Evolutionary conservation across 163 green algal species (phyloP), one percentile per base, ranked within the genome.

Genomic region (Chlamydomonas reinhardtii): DNA sequence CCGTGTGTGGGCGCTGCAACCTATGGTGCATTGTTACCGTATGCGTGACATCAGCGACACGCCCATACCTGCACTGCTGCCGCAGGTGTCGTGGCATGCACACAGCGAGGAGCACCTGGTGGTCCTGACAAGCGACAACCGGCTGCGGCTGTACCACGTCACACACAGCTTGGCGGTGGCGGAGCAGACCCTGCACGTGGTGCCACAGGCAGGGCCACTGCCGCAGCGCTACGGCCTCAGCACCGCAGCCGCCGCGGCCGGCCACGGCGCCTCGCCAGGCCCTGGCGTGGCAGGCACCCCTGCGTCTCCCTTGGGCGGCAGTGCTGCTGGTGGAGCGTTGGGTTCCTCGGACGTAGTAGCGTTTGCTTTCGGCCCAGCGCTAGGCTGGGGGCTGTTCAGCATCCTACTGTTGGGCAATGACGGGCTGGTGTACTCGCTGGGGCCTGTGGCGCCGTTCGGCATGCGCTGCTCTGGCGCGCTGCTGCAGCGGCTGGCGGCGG

Each of bases 101-200:
- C 73, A 89, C 76, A 92, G 89, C 82, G 70, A 84, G 61, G 75
- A 65, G 31, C 91, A 94, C 77, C 80, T 94, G 79, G 77, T 86
- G 19, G 35, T 87, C 16, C 87, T 94, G 2, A 88, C 83, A 25
- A 91, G 85, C 2, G 91, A 94, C 90, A 91, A 86, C 78, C 73
- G 85, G 35, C 85, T 89, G 76, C 85, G 89, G 27, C 82, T 94
- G 12, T 94, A 94, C 75, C 66, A 76, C 74, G 78, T 88, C 29
- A 87, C 82, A 0, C 48, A 75, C 27, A 80, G 74, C 43, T 83
- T 92, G 9, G 74, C 43, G 22, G 82, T 87, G 31, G 87, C 91
- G 56, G 91, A 94, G 85, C 91, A 94, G 65, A 93, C 89, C 11
- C 89, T 94, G 32, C 54, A 82, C 37, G 73, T 93, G 39, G 54